Conservation (phyloP, 2,329 filamentous ascomycete species). For the Drechmeria coniospora region DNA sequence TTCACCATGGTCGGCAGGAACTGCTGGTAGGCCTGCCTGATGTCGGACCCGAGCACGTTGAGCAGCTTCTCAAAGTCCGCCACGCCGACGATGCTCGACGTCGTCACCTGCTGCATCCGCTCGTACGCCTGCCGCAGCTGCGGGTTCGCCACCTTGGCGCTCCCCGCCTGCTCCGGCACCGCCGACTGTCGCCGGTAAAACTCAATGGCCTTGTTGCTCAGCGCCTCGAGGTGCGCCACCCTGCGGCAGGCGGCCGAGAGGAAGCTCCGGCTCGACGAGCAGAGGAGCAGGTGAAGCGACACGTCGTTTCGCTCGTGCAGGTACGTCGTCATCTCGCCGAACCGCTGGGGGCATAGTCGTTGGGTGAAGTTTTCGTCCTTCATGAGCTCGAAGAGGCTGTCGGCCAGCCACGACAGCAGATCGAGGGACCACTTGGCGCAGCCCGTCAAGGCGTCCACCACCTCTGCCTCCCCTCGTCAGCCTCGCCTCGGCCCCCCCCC, state of each 20-base stretch:
- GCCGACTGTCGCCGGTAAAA: constrained; percentile 33
- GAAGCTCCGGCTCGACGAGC: constrained; percentile 59
- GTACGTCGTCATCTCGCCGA: constrained; percentile 33
- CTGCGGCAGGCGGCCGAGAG: constrained; percentile 53
- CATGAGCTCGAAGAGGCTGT: constrained; percentile 40
- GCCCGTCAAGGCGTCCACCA: constrained; percentile 56
- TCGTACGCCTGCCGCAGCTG: constrained; percentile 42
- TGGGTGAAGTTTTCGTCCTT: constrained; percentile 35
- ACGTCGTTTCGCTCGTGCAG: constrained; percentile 40
- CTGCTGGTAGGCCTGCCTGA: constrained; percentile 33
- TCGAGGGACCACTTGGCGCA: constrained; percentile 69
- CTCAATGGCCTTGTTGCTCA: constrained; percentile 32
- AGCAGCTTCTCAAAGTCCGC: constrained; percentile 49
- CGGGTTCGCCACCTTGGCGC: constrained; percentile 26
- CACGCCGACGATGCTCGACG: constrained; percentile 38
- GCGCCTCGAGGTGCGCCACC: constrained; percentile 38
- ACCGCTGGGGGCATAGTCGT: constrained; percentile 30
- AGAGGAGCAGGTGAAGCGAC: constrained; percentile 49
- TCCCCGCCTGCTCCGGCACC: constrained; percentile 20
- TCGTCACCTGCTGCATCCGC: constrained; percentile 35
- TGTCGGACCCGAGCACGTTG: constrained; percentile 28
- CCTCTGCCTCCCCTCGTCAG: constrained; percentile 37
- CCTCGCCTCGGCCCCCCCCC: no score
- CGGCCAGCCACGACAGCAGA: constrained; percentile 47
- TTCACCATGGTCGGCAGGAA: constrained; percentile 27